Base-by-base conservation (phyloP, 805 yeast species). In the Brettanomyces naardenensis region DNA sequence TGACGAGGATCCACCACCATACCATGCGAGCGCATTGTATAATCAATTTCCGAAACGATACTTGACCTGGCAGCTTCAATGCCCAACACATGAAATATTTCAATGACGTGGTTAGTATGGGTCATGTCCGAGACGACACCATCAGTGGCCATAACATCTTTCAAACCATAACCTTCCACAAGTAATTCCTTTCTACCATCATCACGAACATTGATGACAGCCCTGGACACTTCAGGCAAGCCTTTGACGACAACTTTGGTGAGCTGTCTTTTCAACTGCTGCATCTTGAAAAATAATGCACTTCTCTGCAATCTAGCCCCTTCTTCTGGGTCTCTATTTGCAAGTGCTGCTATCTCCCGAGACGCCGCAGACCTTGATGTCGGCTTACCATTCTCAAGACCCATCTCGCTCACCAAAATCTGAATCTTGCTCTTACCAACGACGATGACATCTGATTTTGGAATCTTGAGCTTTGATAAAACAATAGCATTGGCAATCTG, bases 1-100 rank as follows among this genome's bases (percentile, higher is more conserved):
- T 92, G 99, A 70, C 99, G 95, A 44, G 97, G 98, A 70, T 92
- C 99, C 35, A 92, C 97, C 59, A 95, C 86, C 98, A 92, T 92
- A 64, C 99, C 99, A 69, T 92, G 98, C 63, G 88, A 87, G 57
- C 95, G 80, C 99, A 92, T 92, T 39, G 98, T 92, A 57, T 88
- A 88, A 56, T 85, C 95, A 61, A 92, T 92, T 66, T 92, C 99
- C 45, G 78, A 78, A 56, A 92, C 83, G 58, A 92, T 92, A 49
- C 95, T 81, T 1, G 87, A 66, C 59, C 99, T 74, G 1, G 98
- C 98, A 2, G 99, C 99, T 61, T 92, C 99, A 46, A 92, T 94
- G 53, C 99, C 99, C 44, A 92, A 68, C 4, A 90, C 97, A 46
- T 77, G 76, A 48, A 75, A 77, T 45, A 90, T 88, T 59, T 92